phyloP scores from a whole-genome alignment of 2,329 filamentous ascomycete species.

The Fusarium humuli region DNA sequence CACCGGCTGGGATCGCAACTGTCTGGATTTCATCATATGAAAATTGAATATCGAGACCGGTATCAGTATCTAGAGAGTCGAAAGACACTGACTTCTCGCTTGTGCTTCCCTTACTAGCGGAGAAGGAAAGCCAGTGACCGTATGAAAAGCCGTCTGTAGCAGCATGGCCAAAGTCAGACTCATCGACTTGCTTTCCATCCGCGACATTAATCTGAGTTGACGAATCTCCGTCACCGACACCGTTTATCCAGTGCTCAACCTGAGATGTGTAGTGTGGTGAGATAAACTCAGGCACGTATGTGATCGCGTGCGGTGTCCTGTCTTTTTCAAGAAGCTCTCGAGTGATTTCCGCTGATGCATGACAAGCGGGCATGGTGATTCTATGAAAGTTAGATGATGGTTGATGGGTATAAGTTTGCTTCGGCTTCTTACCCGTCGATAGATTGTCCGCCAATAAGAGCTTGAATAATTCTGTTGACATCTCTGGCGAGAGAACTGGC shows the following conservation, averaged over 20 bases:
- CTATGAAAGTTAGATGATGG: conserved; percentile 5
- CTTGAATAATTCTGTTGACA: conserved; percentile 18
- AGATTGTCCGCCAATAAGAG: conserved; percentile 23
- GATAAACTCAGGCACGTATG: conserved; percentile 32
- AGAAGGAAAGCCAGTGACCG: conserved; percentile 31
- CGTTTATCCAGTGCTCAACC: conserved; percentile 36
- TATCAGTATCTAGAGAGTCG: conserved; percentile 22
- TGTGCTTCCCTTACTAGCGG: conserved; percentile 4
- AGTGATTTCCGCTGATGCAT: conserved; percentile 30
- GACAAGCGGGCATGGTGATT: conserved; percentile 36
- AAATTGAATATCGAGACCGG: conserved; percentile 29
- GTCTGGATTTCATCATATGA: conserved; percentile 39
- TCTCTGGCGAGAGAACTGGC: conserved; percentile 16
- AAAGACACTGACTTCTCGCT: conserved; percentile 16
- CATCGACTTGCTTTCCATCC: conserved; percentile 25
- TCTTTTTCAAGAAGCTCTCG: conserved; percentile 27
- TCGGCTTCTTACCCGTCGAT: conserved; percentile 9
- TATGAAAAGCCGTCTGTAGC: conserved; percentile 32
- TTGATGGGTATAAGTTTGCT: fast-evolving
- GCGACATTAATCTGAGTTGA: conserved; percentile 24
- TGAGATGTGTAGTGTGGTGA: conserved; percentile 25
- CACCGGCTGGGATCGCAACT: conserved; percentile 20
- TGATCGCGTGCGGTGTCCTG: conserved; percentile 30
- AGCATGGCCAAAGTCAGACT: conserved; percentile 34
- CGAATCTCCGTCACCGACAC: conserved; percentile 29